Evolutionary conservation across 768 basidiomycete species (phyloP).

Genomic region (Trametes cingulata): DNA sequence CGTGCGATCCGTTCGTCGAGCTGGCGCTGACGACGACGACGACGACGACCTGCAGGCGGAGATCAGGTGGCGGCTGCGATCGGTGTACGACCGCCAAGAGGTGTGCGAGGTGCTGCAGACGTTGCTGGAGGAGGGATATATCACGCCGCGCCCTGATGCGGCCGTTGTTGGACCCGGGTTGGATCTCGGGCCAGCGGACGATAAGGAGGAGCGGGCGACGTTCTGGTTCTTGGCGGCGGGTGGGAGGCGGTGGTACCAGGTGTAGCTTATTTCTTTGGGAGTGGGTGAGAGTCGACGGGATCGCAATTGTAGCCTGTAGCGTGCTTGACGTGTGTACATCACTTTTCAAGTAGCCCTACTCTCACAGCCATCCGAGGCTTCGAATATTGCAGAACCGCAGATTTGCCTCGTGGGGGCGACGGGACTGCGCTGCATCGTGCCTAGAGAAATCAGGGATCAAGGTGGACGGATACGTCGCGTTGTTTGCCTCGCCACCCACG

Average conservation of each 20-base stretch:
- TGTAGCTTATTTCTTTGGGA: slow-evolving; percentile 33
- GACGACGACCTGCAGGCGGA: slow-evolving; percentile 48
- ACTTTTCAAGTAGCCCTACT: too few species aligned
- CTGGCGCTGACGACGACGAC: not conserved
- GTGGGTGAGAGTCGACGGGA: not conserved
- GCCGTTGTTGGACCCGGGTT: slow-evolving; percentile 17
- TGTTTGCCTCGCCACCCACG: too few species aligned
- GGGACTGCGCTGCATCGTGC: too few species aligned
- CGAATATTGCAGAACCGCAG: too few species aligned
- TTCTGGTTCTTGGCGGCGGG: slow-evolving; percentile 58
- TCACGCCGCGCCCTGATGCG: slow-evolving; percentile 38
- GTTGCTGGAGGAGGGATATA: slow-evolving; percentile 52
- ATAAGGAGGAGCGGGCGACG: slow-evolving; percentile 50
- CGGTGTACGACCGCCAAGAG: slow-evolving; percentile 77
- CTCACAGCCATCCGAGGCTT: too few species aligned
- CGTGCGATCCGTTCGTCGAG: not conserved
- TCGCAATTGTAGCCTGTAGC: not conserved
- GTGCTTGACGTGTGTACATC: not conserved
- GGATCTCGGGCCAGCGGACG: slow-evolving; percentile 42
- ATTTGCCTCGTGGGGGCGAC: too few species aligned
- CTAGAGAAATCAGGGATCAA: too few species aligned
- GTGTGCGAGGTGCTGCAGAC: slow-evolving; percentile 59
- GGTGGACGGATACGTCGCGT: too few species aligned
- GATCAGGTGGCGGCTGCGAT: slow-evolving; percentile 67
- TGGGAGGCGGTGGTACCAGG: slow-evolving; percentile 66